Base-by-base conservation (phyloP, 805 yeast genomes). In the Nakazawaea ishiwadae region DNA sequence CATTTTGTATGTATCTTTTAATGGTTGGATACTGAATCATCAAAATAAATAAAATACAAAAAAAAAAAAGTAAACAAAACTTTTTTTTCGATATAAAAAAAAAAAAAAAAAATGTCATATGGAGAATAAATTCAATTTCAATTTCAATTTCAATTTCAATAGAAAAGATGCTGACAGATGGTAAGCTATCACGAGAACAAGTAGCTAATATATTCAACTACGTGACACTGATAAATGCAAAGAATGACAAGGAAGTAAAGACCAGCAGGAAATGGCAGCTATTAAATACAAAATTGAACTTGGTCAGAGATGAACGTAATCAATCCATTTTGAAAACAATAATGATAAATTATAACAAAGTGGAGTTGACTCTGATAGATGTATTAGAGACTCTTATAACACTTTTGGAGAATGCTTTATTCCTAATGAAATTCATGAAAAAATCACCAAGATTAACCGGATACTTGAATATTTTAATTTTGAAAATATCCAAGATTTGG, bases 311-410 rank as follows among this genome's bases (percentile, higher is more conserved):
- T 9, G 29, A 33, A 4, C 20, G 17, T 5, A 33, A 9, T n/a
- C n/a, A n/a, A n/a, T n/a, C n/a, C 29, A n/a, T 33, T 2, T 16
- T 24, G 9, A 27, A 27, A 10, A 15, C 18, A 6, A 12, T 39
- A n/a, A 88, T 89, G 53, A 91, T 80, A 52, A 84, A 77, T 32
- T 84, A 84, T 5, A 91, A 76, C 23, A 89, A 61, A 15, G 5
- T 29, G 12, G 45, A 42, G 21, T 11, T 20, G 7, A 14, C 17
- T 4, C 18, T 37, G 31, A 37, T 42, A 9, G 45, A 42, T 2
- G 7, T 21, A 5, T 24, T 37, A 18, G 45, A 42, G 27, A 23
- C 12, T n/a, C 18, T 42, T 9, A 42, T 42, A 26, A 37, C 45
- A 4, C 7, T 42, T 6, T 28, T 42, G 11, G 45, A 42, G n/a